A percentile compares a stretch with the other conserved stretches of the same genome.
These are phyloP conservation scores for Chaetothyriales sp. DNA, from an alignment of 2,329 filamentous ascomycete species.

Conservation along the genomic window DNA sequence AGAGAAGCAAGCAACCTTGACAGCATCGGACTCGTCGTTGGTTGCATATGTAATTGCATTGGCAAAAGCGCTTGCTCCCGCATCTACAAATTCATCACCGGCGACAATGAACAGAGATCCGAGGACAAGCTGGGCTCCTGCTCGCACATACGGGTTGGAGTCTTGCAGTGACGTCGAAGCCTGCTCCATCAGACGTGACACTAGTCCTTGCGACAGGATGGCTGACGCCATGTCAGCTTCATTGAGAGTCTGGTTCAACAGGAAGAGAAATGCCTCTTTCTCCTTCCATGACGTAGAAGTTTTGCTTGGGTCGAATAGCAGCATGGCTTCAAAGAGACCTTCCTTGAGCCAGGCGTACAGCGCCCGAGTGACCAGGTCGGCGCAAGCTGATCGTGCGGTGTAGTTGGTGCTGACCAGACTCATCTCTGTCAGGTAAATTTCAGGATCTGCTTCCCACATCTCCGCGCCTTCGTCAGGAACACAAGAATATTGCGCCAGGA, in stretches of 20 bases:
- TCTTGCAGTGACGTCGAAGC: slow-evolving; percentile 61
- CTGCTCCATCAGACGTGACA: slow-evolving; percentile 63
- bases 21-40: slow-evolving; percentile 66
- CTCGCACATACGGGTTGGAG: slow-evolving; percentile 64
- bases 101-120: slow-evolving; percentile 63
- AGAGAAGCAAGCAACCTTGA: slow-evolving; percentile 83
- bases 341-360: slow-evolving; percentile 76
- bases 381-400: slow-evolving; percentile 81
- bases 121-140: slow-evolving; percentile 74
- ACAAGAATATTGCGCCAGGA: slow-evolving; percentile 72
- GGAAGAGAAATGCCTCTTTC: slow-evolving; percentile 70
- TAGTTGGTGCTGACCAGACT: slow-evolving; percentile 92
- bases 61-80: slow-evolving; percentile 35
- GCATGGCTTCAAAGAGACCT: slow-evolving; percentile 63
- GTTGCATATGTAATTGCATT: slow-evolving; percentile 60
- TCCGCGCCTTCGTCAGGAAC: slow-evolving; percentile 89
- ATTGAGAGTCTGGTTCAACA: slow-evolving; percentile 69
- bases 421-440: slow-evolving; percentile 88
- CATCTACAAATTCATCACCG: slow-evolving; percentile 37
- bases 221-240: slow-evolving; percentile 72
- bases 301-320: slow-evolving; percentile 49
- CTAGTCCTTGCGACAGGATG: slow-evolving; percentile 53
- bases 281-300: slow-evolving; percentile 40
- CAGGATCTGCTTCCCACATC: slow-evolving; percentile 92
- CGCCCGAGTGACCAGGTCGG: slow-evolving; percentile 73